Base-by-base conservation (phyloP, 2,329 filamentous ascomycete genomes). In the Ophioceras dolichostomum region DNA sequence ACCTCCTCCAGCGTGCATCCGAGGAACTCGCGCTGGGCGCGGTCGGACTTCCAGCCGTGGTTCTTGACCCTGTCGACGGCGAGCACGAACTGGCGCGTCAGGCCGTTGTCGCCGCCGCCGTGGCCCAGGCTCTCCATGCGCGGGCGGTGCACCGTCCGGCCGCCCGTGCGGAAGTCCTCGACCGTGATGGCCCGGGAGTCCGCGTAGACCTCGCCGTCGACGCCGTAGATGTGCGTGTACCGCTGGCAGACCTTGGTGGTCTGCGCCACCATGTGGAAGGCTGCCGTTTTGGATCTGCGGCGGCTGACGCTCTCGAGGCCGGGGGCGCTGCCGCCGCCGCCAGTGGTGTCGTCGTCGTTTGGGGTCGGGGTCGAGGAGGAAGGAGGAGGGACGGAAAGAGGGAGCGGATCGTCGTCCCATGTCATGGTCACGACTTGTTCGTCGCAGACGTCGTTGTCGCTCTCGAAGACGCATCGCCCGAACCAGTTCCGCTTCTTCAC, bases 221-320 rank as follows among this genome's bases (percentile, higher is more conserved):
- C 83, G 34, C 91, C 91, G 59, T 95, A 94, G 33, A 95, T 76
- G 41, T 84, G 67, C 1, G 85, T 87, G 41, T 87, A 80, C 4
- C 91, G 77, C 46, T 94, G 74, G 56, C 89, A 96, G 47, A 93
- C 81, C 52, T 81, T 80, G 52, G 84, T 78, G 0, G 88, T 94
- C 43, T 88, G 84, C 2, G 89, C 87, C 3, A 89, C 80, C 89
- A 96, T 95, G 58, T 96, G 89, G 54, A 96, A 83, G 2, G 78
- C 78, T 1, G 88, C 89, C 13, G 81, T 86, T 62, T 96, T 96
- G 31, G 85, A 75, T 2, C 75, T 75, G 18, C 76, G 65, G 36
- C 59, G 55, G n/a, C 49, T n/a, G n/a, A n/a, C n/a, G n/a, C n/a
- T n/a, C n/a, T n/a, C n/a, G n/a, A n/a, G n/a, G n/a, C n/a, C n/a